Evolutionary conservation across 371 early-diverging fungal genomes (phyloP), one percentile per base, ranked within the genome.

Genomic region (Thermomucor indicae-seudaticae): DNA sequence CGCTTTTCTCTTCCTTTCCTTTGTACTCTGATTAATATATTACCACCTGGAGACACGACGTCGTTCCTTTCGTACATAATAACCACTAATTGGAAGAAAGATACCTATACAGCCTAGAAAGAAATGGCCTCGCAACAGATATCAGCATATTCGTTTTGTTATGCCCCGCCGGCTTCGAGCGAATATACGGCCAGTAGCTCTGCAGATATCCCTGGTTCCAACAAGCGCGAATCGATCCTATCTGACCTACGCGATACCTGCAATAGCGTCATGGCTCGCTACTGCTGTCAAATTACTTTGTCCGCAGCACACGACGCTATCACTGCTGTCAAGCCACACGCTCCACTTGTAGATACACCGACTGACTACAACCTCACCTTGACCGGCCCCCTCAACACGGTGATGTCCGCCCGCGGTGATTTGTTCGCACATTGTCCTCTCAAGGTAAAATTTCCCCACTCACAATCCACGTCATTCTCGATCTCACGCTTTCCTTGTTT

Each of bases 291-390:
- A 48, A 60, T 60, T 34, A 43, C 48, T n/a, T 39, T 60, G 20
- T 43, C 55, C 55, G 56, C 61, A 50, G 53, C 55, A 49, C 40
- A 43, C 38, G 52, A 60, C 38, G 28, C 60, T 23, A 37, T 51
- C 43, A 43, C 45, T 20, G 37, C 60, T 35, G 54, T 50, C 50
- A 62, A 62, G 59, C 55, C 65, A 47, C 69, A 65, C 27, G 51
- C 62, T 43, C 49, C 62, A 20, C 62, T 64, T 50, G 67, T 58
- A 60, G 67, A 67, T 67, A 55, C 43, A 49, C 60, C 37, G 54
- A 71, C 60, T 60, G 70, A 64, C 40, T 61, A 64, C 51, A 74
- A 74, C 49, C 46, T 70, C 24, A 74, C 75, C 16, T 44, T 74
- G 39, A 61, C 60, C 40, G 75, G 75, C 32, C 64, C 66, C 49